A percentile compares a stretch with the other conserved stretches of the same genome.
Evolutionary conservation across 768 basidiomycete genomes (phyloP).

Genomic region (Plicaturopsis crispa): DNA sequence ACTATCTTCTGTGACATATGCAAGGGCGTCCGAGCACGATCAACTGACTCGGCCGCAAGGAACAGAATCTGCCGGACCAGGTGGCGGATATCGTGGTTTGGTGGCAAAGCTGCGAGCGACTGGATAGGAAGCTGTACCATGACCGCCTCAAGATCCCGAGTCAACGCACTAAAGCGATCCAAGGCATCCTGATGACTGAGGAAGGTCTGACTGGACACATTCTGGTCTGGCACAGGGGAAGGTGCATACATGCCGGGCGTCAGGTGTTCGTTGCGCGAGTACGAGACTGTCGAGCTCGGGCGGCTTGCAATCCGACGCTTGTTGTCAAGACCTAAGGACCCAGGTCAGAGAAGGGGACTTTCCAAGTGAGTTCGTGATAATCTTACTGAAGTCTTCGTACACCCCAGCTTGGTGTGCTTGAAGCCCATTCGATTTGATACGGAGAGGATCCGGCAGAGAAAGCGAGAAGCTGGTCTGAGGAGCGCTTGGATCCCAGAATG

Average conservation of each 20-base stretch:
- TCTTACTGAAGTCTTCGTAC: slow-evolving; percentile 90
- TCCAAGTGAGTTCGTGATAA: too few relatives aligned
- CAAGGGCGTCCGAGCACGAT: slow-evolving; percentile 81
- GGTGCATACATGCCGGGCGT: slow-evolving; percentile 42
- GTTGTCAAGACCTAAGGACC: too few relatives aligned
- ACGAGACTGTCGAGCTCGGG: slow-evolving; percentile 66
- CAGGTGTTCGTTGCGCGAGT: slow-evolving; percentile 39
- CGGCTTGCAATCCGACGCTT: slow-evolving; percentile 54
- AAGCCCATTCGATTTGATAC: slow-evolving; percentile 78
- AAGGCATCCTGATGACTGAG: slow-evolving; percentile 76
- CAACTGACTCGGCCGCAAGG: slow-evolving; percentile 71
- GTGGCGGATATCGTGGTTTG: slow-evolving; percentile 81
- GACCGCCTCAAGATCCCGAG: slow-evolving; percentile 73
- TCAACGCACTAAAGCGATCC: slow-evolving; percentile 70
- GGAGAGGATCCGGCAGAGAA: slow-evolving; percentile 80
- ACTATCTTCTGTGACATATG: slow-evolving; percentile 96
- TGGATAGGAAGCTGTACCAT: slow-evolving; percentile 69
- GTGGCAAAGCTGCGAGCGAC: slow-evolving; percentile 62
- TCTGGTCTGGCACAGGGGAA: slow-evolving; percentile 57
- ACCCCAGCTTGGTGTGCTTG: slow-evolving; percentile 78
- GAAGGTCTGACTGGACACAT: slow-evolving; percentile 28
- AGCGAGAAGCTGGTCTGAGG: slow-evolving; percentile 61
- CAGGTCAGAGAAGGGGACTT: too few relatives aligned
- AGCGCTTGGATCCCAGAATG: slow-evolving; percentile 87
- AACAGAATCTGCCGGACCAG: slow-evolving; percentile 78